Evolutionary conservation across 306 rosid genomes (phyloP), one percentile per base, ranked within the genome.

Genomic region (Prinsepia uniflora): DNA sequence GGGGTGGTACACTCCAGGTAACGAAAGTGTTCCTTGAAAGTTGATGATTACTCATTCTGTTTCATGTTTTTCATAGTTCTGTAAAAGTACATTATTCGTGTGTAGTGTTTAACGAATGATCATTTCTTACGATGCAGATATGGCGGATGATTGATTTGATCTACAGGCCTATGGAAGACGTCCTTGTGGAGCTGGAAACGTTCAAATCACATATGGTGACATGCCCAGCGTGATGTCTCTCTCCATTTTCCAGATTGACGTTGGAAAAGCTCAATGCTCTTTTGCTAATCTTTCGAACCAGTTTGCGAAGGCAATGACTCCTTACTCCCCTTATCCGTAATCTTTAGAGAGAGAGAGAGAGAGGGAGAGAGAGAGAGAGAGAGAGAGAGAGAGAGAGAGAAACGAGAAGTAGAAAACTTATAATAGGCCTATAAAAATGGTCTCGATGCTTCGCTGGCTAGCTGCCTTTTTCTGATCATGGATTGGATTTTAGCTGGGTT

Each of bases 1-100:
- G 99, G 64, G 99, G 99, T 19, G 99, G 97, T 62, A 94, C 99
- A 8, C 81, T 94, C 75, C 99, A 94, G 99, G 98, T 92, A 75
- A 22, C 22, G 6, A 1, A 19, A 8, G 0, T 2, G 5, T 18
- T 41, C 8, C 4, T 22, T 1, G 42, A 12, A 18, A 54, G 43
- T 18, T 39, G 12, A 60, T 46, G 7, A 6, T 8, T 14, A 7
- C 12, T 62, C 46, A 14, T 2, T 2, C 40, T 22, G 6, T n/a
- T 9, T n/a, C 22, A 42, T 41, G 73, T 55, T 12, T 40, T 24
- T 15, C 8, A 0, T 18, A 39, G 56, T 69, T 41, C 19, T 41
- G 4, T 59, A 4, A 14, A 41, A 53, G 41, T 12, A 6, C 43
- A 57, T 36, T 39, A 10, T 53, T 9, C 42, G 2, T 19, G 10